Conservation (phyloP, 495 filamentous ascomycete species). For the Lasiosphaeria hispida region DNA sequence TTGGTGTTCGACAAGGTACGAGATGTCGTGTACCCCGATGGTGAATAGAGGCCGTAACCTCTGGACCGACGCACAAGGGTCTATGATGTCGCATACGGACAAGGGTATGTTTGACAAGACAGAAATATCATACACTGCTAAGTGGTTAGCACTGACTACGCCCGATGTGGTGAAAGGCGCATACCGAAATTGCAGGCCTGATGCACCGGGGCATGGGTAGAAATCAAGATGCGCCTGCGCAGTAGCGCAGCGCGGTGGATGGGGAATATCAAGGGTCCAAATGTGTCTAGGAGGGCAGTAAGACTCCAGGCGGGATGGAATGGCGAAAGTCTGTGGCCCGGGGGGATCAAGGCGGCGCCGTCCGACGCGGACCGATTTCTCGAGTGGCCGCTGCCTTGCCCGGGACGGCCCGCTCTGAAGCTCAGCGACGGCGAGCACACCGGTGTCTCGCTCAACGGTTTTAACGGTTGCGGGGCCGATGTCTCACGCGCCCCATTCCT, state of each 20-base stretch:
- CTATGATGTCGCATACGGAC: conserved; percentile 61
- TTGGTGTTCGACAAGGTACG: conserved; percentile 60
- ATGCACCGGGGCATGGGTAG: conserved; percentile 80
- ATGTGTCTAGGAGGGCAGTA: conserved; percentile 68
- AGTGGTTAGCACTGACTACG: background rate
- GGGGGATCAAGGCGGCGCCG: conserved; percentile 58
- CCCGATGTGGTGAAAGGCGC: conserved; percentile 8
- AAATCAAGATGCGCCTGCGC: conserved; percentile 82
- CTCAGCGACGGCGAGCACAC: conserved; percentile 49
- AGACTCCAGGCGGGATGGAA: conserved; percentile 86
- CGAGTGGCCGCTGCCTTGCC: conserved; percentile 40
- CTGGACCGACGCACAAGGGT: conserved; percentile 54
- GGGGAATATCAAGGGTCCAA: conserved; percentile 89
- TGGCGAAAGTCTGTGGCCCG: conserved; percentile 68
- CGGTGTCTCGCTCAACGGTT: conserved; percentile 53
- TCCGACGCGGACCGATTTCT: conserved; percentile 61
- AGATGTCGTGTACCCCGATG: conserved; percentile 89
- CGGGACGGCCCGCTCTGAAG: conserved; percentile 29
- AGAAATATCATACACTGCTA: conserved; percentile 86
- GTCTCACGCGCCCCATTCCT: conserved; percentile 55
- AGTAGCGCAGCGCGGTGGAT: conserved; percentile 85
- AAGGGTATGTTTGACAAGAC: conserved; percentile 75
- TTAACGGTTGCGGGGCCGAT: conserved; percentile 42
- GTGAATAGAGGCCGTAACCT: conserved; percentile 85
- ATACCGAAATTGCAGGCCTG: conserved; percentile 83